Evolutionary conservation across 768 basidiomycete genomes (phyloP).

Genomic region (Aureoboletus auriporus): DNA sequence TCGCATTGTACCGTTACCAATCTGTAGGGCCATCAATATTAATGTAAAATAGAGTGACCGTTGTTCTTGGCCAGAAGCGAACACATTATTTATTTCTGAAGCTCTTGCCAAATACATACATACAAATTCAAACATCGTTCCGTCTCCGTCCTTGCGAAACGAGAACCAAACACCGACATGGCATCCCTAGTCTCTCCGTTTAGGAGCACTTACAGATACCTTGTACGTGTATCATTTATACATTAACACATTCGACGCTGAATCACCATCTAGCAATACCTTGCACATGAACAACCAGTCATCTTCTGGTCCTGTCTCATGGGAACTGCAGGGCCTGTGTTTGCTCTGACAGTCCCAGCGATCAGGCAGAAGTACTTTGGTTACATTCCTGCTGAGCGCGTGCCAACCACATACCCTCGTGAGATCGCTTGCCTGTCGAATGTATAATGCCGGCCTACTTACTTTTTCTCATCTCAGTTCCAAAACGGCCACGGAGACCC

Average conservation of each 20-base stretch:
- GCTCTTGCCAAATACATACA: constrained; percentile 21
- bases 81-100: constrained; percentile 19
- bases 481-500: constrained; percentile 63
- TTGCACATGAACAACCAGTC: constrained; percentile 87
- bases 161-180: constrained; percentile 14
- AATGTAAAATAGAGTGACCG: neutral
- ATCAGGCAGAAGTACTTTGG: constrained; percentile 68
- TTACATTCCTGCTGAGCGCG: constrained; percentile 60
- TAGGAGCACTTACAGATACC: constrained; percentile 26
- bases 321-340: constrained; percentile 69
- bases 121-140: constrained; percentile 20
- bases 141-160: constrained; percentile 10
- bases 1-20: neutral
- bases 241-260: neutral
- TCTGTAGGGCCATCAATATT: neutral
- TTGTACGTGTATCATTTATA: constrained; percentile 14
- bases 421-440: constrained; percentile 27
- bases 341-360: constrained; percentile 74
- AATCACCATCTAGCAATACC: constrained; percentile 62
- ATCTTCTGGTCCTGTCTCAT: constrained; percentile 83
- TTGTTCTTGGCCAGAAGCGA: neutral
- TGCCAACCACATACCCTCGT: constrained; percentile 81
- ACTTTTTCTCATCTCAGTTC: constrained; percentile 41
- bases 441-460: neutral
- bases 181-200: constrained; percentile 28